Base-by-base conservation (phyloP, 169 alveolate genomes). In the Cryptosporidium xiaoi region DNA sequence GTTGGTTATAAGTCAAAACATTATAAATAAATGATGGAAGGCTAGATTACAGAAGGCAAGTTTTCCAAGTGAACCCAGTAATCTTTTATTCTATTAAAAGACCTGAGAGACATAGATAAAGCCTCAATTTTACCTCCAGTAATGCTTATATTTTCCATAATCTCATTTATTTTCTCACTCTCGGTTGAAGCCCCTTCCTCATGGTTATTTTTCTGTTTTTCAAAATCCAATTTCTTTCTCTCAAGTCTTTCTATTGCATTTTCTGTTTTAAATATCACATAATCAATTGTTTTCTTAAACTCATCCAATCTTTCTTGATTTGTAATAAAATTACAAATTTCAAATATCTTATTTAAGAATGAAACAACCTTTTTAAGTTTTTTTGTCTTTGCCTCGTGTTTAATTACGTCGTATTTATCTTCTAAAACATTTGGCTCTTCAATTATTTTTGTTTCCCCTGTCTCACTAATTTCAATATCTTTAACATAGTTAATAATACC, bases 21-120 rank as follows among this genome's bases (percentile, higher is more conserved):
- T 40, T 6, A 40, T 40, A 1, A 40, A 40, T 40, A 40, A 40
- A 6, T 40, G 10, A 40, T 8, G 10, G 13, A 40, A 40, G 10
- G 10, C 48, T 65, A 65, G 18, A 33, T 7, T 12, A 18, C 33
- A 6, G 18, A 34, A 36, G 77, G 77, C 2, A 65, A 51, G 18
- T 24, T 50, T 51, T 67, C 82, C 10, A 67, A 33, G 27, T 67
- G 82, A 27, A 18, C 18, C 82, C 82, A 67, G 3, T 67, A 67
- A 15, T 67, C 82, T 50, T 67, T 31, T 27, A 67, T 67, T 48
- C 82, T 67, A 5, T 1, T 50, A 3, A 67, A 67, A 36, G 82
- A 67, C 10, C 29, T 33, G 2, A 67, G 27, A 20, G 65, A 58
- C 29, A 67, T 27, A 10, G 33, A 7, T 18, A 33, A 67, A n/a